phyloP scores from a whole-genome alignment of 495 filamentous ascomycete species.

The Amorphotheca resinae region DNA sequence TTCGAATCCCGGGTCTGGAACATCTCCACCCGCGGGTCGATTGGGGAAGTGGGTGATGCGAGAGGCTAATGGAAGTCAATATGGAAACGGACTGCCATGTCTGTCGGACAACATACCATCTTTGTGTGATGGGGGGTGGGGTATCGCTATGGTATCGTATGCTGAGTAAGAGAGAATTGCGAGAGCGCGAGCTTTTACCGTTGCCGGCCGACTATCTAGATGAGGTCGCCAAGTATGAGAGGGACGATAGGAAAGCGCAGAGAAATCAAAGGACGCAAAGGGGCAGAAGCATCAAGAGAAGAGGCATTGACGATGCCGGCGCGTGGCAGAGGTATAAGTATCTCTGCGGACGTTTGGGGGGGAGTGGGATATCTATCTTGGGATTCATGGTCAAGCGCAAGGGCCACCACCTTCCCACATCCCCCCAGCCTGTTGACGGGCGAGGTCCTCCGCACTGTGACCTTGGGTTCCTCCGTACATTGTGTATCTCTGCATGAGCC shows the following conservation, averaged over 20 bases:
- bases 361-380: constrained; percentile 4
- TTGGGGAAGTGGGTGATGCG: constrained; percentile 11
- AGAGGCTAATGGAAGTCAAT: constrained; percentile 9
- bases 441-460: constrained; percentile 12
- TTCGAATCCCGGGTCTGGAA: constrained; percentile 31
- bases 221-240: constrained; percentile 10
- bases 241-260: constrained; percentile 13
- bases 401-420: too few species aligned
- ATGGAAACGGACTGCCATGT: too few species aligned
- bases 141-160: too few species aligned
- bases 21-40: constrained; percentile 30
- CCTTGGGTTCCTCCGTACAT: constrained; percentile 10
- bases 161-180: constrained; percentile 6
- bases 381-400: constrained; percentile 13
- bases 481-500: constrained; percentile 19
- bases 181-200: constrained; percentile 19
- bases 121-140: constrained; percentile 9
- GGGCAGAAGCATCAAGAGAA: constrained; percentile 20
- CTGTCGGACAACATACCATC: constrained; percentile 11
- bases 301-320: constrained; percentile 13
- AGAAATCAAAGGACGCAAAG: constrained; percentile 12
- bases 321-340: constrained; percentile 20
- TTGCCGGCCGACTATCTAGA: constrained; percentile 18
- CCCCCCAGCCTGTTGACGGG: too few species aligned
- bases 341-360: neutral